phyloP scores from a whole-genome alignment of 129 eudicot genomes.

The Tanacetum coccineum region DNA sequence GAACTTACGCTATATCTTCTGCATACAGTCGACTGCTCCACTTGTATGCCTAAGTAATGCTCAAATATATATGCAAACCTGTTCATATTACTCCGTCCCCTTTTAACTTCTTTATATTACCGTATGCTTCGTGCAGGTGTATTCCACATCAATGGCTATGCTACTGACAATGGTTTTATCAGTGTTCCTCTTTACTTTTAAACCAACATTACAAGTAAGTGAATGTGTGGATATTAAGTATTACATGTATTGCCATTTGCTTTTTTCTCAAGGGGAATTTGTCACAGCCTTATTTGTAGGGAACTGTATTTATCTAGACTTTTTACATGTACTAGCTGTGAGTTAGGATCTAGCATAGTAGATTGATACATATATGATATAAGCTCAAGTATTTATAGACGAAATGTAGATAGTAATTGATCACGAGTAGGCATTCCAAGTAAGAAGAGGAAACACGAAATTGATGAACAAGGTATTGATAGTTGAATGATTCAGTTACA shows the following conservation, averaged over 20 bases:
- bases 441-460: no score
- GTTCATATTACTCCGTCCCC: not conserved
- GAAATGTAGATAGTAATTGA: no score
- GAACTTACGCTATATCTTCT: not conserved
- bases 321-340: not conserved
- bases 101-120: slow-evolving; percentile 5
- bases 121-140: slow-evolving; percentile 49
- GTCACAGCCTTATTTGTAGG: not conserved
- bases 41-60: slow-evolving; percentile 1
- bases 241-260: no score
- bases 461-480: no score
- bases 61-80: slow-evolving; percentile 6
- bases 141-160: slow-evolving; percentile 99
- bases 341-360: not conserved
- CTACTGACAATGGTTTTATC: slow-evolving; percentile 86
- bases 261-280: no score
- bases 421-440: no score
- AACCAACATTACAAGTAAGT: slow-evolving; percentile 82
- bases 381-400: no score
- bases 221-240: no score
- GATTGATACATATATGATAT: not conserved
- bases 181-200: slow-evolving; percentile 69
- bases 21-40: slow-evolving; percentile 2
- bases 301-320: not conserved
- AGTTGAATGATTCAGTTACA: no score